Evolutionary conservation across 805 yeast genomes (phyloP).

Genomic region (Cyberlindnera samutprakarnensis): DNA sequence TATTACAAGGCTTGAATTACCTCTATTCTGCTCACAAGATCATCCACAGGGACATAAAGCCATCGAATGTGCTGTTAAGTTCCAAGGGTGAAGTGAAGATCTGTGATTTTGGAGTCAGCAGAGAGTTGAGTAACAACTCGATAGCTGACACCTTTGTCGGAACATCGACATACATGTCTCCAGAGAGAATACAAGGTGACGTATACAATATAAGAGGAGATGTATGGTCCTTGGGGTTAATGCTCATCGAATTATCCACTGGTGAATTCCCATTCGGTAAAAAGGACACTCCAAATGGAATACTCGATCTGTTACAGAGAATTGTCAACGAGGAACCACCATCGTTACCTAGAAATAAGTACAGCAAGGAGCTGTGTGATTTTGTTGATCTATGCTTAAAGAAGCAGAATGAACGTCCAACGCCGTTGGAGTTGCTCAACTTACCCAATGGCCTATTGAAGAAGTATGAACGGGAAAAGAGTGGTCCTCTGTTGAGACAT

Average conservation of each 20-base stretch:
- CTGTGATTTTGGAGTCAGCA: slow-evolving; percentile 95
- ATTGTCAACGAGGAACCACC: slow-evolving; percentile 95
- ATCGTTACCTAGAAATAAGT: slow-evolving; percentile 38
- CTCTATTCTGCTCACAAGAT: slow-evolving; percentile 79
- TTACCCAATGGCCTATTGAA: slow-evolving; percentile 25
- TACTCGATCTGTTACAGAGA: slow-evolving; percentile 81
- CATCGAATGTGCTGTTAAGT: slow-evolving; percentile 85
- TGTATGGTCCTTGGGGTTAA: slow-evolving; percentile 93
- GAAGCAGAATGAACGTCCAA: slow-evolving; percentile 59
- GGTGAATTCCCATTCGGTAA: slow-evolving; percentile 77
- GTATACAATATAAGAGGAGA: slow-evolving; percentile 92
- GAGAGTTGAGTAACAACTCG: slow-evolving; percentile 79
- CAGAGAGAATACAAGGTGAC: slow-evolving; percentile 94
- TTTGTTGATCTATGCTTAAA: slow-evolving; percentile 72
- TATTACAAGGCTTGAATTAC: slow-evolving; percentile 74
- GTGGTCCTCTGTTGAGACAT: slow-evolving; percentile 30
- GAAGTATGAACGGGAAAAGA: slow-evolving; percentile 26
- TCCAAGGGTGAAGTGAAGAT: slow-evolving; percentile 82
- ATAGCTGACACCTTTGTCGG: slow-evolving; percentile 98
- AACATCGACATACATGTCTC: slow-evolving; percentile 95
- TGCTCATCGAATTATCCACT: slow-evolving; percentile 81
- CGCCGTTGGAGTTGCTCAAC: slow-evolving; percentile 61
- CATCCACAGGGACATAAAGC: slow-evolving; percentile 94
- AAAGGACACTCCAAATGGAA: slow-evolving; percentile 69
- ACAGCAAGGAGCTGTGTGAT: slow-evolving; percentile 42